Conservation (phyloP, 768 basidiomycete species). For the Termitomyces sp. region DNA sequence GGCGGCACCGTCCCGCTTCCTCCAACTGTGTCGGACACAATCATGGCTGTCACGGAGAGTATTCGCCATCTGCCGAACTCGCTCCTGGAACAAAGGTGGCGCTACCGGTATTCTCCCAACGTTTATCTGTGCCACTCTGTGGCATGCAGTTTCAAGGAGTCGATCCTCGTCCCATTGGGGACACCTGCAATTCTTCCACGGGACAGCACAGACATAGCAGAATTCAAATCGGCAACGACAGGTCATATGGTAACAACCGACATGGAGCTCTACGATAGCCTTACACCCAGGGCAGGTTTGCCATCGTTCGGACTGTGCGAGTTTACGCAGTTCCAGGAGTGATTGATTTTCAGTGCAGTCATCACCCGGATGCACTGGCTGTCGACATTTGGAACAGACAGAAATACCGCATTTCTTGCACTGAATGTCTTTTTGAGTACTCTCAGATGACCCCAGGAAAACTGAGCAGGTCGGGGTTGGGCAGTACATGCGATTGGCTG, state of each 20-base stretch:
- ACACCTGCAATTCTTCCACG: constrained; percentile 61
- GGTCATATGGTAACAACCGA: constrained; percentile 64
- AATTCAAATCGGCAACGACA: constrained; percentile 55
- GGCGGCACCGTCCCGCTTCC: constrained; percentile 33
- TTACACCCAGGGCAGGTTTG: constrained; percentile 60
- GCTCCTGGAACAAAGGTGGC: constrained; percentile 24
- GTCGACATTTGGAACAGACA: constrained; percentile 48
- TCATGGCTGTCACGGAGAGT: constrained; percentile 48
- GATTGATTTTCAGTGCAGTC: constrained; percentile 39
- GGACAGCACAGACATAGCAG: constrained; percentile 58
- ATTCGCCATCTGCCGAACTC: constrained; percentile 26
- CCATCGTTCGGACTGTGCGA: constrained; percentile 45
- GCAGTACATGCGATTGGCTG: constrained; percentile 14
- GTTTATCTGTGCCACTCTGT: constrained; percentile 26
- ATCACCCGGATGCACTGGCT: constrained; percentile 32
- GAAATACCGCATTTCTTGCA: constrained; percentile 36
- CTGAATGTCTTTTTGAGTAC: constrained; percentile 12
- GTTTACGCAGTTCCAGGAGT: constrained; percentile 34
- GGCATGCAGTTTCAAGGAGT: constrained; percentile 27
- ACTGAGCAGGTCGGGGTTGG: constrained; percentile 33
- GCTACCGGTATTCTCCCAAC: constrained; percentile 21
- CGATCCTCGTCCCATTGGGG: constrained; percentile 59
- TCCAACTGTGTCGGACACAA: constrained; percentile 43
- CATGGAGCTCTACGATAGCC: constrained; percentile 47
- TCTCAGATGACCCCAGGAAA: constrained; percentile 31